These are phyloP conservation scores for Colletotrichum shisoi DNA, from an alignment of 2,329 filamentous ascomycete genomes.

Conservation along the genomic window DNA sequence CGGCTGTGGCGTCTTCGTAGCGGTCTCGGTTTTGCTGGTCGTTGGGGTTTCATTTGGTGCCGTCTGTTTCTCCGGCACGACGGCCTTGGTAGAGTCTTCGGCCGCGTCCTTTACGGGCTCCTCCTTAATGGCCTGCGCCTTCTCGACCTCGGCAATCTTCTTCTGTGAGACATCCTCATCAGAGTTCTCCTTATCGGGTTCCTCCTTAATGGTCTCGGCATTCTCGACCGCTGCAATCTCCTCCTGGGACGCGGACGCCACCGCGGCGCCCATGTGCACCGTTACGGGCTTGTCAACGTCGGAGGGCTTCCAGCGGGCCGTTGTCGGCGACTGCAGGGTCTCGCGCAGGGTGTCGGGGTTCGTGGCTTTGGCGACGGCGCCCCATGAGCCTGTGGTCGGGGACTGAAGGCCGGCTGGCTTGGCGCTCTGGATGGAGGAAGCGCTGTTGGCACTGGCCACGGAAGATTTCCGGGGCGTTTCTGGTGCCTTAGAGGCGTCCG, in stretches of 20 bases:
- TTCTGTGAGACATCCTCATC: slow-evolving; percentile 42
- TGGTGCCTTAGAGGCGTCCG: slow-evolving; percentile 8
- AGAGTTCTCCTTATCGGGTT: slow-evolving; percentile 41
- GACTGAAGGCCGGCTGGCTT: slow-evolving; percentile 53
- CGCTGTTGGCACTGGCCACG: slow-evolving; percentile 14
- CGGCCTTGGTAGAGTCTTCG: slow-evolving; percentile 39
- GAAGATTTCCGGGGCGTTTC: slow-evolving; percentile 34
- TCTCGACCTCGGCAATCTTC: slow-evolving; percentile 44
- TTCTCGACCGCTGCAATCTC: slow-evolving; percentile 53
- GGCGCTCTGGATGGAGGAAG: slow-evolving; percentile 19
- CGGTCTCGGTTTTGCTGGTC: slow-evolving; percentile 44
- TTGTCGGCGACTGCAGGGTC: slow-evolving; percentile 55
- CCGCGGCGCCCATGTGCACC: slow-evolving; percentile 47
- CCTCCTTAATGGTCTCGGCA: slow-evolving; percentile 53
- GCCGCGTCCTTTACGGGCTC: slow-evolving; percentile 49
- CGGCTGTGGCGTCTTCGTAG: slow-evolving; percentile 39
- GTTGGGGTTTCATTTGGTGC: slow-evolving; percentile 42
- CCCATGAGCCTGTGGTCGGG: slow-evolving; percentile 57
- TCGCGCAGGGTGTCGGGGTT: slow-evolving; percentile 43
- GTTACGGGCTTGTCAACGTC: slow-evolving; percentile 41
- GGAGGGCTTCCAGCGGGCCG: slow-evolving; percentile 53
- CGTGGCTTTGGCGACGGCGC: slow-evolving; percentile 40
- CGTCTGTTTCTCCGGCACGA: slow-evolving; percentile 35
- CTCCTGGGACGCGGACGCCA: slow-evolving; percentile 48
- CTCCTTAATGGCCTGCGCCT: slow-evolving; percentile 41